phyloP scores from a whole-genome alignment of 148 eudicot species.

The Agrostemma githago region DNA sequence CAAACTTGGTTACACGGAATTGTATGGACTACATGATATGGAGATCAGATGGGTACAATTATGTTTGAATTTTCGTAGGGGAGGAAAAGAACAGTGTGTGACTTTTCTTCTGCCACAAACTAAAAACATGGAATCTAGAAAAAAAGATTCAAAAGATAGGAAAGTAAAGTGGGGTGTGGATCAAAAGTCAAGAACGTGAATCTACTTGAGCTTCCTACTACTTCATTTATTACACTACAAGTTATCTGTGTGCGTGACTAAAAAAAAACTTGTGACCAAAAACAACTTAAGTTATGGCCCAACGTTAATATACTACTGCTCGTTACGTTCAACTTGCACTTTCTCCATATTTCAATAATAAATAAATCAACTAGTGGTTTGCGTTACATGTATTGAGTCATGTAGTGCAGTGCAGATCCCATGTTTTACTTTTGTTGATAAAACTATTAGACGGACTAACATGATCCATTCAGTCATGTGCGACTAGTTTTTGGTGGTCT shows the following conservation, averaged over 20 bases:
- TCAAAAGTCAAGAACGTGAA: constrained; percentile 16
- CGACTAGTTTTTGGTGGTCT: too few species aligned
- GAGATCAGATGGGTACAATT: too few species aligned
- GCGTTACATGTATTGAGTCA: background rate
- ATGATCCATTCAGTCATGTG: too few species aligned
- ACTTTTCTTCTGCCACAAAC: background rate
- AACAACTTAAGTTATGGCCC: background rate
- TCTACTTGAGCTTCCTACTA: background rate
- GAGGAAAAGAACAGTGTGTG: background rate
- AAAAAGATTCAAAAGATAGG: constrained; percentile 1
- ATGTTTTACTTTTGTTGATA: too few species aligned
- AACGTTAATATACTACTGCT: background rate
- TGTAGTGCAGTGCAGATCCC: too few species aligned
- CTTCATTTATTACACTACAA: constrained; percentile 17
- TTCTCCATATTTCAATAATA: background rate
- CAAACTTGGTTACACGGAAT: too few species aligned
- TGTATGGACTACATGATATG: too few species aligned
- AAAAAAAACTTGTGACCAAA: constrained; percentile 1
- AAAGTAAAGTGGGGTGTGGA: background rate
- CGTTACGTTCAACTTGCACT: background rate
- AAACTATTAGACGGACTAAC: too few species aligned
- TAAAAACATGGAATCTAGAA: background rate
- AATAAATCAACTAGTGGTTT: background rate
- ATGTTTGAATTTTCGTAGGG: background rate
- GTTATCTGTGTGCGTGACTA: background rate